These are phyloP conservation scores for Fennellomyces sp. DNA, from an alignment of 371 early-diverging fungal genomes.

Conservation along the genomic window DNA sequence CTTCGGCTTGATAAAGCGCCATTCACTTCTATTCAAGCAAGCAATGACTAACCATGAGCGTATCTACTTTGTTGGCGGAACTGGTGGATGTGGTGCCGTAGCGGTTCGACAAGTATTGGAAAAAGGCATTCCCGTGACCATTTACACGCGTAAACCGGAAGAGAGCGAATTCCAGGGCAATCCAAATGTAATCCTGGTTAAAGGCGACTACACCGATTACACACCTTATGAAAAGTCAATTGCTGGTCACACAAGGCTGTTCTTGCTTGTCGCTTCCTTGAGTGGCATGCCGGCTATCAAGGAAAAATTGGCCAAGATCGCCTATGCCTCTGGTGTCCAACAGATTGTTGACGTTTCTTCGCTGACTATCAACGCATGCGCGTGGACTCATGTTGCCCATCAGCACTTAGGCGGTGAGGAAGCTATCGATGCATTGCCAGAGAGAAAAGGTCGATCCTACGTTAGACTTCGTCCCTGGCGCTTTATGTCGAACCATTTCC, in stretches of 20 bases:
- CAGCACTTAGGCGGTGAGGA: background rate
- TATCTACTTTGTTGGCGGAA: constrained; percentile 30
- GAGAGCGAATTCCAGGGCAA: background rate
- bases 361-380: background rate
- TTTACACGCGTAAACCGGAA: constrained; percentile 21
- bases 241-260: constrained; percentile 15
- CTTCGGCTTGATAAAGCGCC: no score
- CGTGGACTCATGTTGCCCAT: background rate
- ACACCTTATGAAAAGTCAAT: constrained; percentile 11
- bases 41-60: no score
- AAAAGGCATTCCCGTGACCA: background rate
- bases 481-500: constrained; percentile 31
- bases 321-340: constrained; percentile 19
- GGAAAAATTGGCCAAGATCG: background rate
- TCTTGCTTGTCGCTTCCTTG: constrained; percentile 10
- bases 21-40: no score
- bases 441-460: constrained; percentile 1
- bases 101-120: constrained; percentile 13
- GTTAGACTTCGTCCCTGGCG: constrained; percentile 36
- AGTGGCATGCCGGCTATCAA: background rate
- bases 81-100: constrained; percentile 29
- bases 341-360: constrained; percentile 23
- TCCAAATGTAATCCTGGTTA: constrained; percentile 7
- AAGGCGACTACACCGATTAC: constrained; percentile 16
- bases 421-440: background rate